phyloP scores from a whole-genome alignment of 106 monocot genomes.

The Dioscorea zingiberensis region DNA sequence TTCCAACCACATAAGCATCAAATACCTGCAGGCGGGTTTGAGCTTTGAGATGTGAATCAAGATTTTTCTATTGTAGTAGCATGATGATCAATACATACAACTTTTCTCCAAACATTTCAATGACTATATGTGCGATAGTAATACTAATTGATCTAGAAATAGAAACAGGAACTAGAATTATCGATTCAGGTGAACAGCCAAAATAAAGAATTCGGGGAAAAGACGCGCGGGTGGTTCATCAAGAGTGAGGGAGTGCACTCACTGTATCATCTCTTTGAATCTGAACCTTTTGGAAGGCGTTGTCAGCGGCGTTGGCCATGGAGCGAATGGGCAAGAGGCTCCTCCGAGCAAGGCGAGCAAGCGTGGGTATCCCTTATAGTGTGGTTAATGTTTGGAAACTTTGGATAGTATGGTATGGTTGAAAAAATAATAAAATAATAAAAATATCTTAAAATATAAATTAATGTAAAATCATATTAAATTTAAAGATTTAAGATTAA shows the following conservation, averaged over 20 bases:
- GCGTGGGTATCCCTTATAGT: too few relatives aligned
- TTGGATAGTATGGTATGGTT: too few relatives aligned
- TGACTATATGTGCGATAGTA: neutral
- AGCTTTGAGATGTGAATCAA: too few relatives aligned
- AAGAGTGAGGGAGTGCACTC: conserved; percentile 8
- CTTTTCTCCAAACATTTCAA: neutral
- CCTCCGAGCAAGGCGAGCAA: too few relatives aligned
- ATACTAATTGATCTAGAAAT: neutral
- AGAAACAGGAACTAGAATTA: neutral
- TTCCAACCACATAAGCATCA: conserved; percentile 89
- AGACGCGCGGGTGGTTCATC: neutral
- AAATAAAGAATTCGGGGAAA: neutral
- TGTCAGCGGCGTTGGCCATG: conserved; percentile 20
- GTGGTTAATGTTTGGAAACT: too few relatives aligned
- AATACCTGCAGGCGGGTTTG: conserved; percentile 47
- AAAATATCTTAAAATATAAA: too few relatives aligned
- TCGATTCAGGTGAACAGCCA: too few relatives aligned
- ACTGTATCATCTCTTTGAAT: conserved; percentile 74
- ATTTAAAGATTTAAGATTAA: too few relatives aligned
- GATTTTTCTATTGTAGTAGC: too few relatives aligned
- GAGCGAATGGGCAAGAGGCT: conserved; percentile 1
- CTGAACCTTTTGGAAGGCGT: conserved; percentile 55
- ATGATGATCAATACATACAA: too few relatives aligned
- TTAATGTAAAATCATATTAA: too few relatives aligned
- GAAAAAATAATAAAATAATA: too few relatives aligned